Conservation (phyloP, 2,329 filamentous ascomycete genomes). For the Alternaria postmessia region DNA sequence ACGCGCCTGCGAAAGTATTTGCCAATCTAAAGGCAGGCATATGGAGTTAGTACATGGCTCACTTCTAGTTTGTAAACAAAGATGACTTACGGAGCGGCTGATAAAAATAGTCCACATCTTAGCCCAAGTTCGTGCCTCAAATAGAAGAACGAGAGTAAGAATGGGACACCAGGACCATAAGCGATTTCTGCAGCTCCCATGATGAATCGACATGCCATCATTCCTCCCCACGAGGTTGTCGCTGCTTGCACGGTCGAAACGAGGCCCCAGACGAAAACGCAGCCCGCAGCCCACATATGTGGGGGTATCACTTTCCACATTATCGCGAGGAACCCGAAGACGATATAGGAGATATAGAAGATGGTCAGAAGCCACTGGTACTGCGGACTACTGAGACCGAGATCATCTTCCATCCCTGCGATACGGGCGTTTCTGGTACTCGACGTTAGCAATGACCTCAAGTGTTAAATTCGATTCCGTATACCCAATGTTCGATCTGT, state of each 20-base stretch:
- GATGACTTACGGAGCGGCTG: slow-evolving; percentile 58
- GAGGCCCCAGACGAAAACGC: slow-evolving; percentile 47
- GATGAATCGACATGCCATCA: slow-evolving; percentile 48
- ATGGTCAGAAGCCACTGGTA: slow-evolving; percentile 51
- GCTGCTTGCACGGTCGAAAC: slow-evolving; percentile 46
- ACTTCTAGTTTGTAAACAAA: not conserved
- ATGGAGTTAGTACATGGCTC: not conserved
- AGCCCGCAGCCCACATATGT: slow-evolving; percentile 47
- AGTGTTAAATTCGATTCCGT: not conserved
- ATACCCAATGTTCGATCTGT: slow-evolving; percentile 51
- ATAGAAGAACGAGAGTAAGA: slow-evolving; percentile 67
- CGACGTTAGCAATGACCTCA: not conserved
- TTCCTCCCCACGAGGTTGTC: slow-evolving; percentile 39
- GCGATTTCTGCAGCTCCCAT: slow-evolving; percentile 55
- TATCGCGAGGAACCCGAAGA: slow-evolving; percentile 48
- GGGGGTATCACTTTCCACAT: slow-evolving; percentile 50
- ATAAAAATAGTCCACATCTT: slow-evolving; percentile 26
- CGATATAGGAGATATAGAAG: slow-evolving; percentile 51
- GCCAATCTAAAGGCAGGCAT: slow-evolving; percentile 60
- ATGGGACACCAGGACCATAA: slow-evolving; percentile 57
- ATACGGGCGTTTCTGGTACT: slow-evolving; percentile 49
- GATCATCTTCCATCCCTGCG: slow-evolving; percentile 50
- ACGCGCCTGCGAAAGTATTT: slow-evolving; percentile 77
- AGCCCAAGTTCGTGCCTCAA: slow-evolving; percentile 65
- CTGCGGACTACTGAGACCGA: slow-evolving; percentile 32